Percentiles rank a stretch among this genome's conserved stretches.
phyloP scores from a whole-genome alignment of 2,329 filamentous ascomycete genomes.

The Alternaria viburni region DNA sequence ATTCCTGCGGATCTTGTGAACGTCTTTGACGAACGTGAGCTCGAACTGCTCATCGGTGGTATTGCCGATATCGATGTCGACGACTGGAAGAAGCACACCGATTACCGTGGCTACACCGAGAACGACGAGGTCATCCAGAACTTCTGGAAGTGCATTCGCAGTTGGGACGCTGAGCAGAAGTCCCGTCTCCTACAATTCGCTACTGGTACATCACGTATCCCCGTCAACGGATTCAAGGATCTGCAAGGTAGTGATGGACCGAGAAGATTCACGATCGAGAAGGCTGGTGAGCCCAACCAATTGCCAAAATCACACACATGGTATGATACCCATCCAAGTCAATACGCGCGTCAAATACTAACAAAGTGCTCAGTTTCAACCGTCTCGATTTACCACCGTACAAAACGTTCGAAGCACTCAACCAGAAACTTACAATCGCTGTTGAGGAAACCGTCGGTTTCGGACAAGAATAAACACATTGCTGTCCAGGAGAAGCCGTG shows the following conservation, averaged over 20 bases:
- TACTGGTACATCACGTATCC: conserved; percentile 95
- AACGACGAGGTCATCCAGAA: conserved; percentile 96
- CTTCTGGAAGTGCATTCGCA: conserved; percentile 97
- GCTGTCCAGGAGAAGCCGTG: neutral
- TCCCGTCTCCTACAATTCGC: conserved; percentile 95
- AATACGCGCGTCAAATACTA: conserved; percentile 2
- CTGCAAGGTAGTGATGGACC: conserved; percentile 96
- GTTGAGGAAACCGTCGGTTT: conserved; percentile 99
- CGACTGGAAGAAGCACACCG: conserved; percentile 99
- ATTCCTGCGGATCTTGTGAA: conserved; percentile 97
- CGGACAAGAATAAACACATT: conserved; percentile 77
- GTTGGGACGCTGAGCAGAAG: conserved; percentile 98
- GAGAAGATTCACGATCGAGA: conserved; percentile 95
- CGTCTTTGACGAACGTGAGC: conserved; percentile 96
- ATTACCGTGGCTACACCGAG: conserved; percentile 98
- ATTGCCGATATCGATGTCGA: conserved; percentile 99
- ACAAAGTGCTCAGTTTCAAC: conserved; percentile 75
- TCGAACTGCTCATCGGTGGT: conserved; percentile 95
- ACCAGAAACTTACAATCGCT: conserved; percentile 91
- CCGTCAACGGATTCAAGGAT: conserved; percentile 99
- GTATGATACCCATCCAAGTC: conserved; percentile 61
- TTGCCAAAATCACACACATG: conserved; percentile 97
- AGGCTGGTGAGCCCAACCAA: conserved; percentile 88
- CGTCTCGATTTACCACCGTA: conserved; percentile 94
- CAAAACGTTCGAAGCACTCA: conserved; percentile 83